Base-by-base conservation (phyloP, 768 basidiomycete genomes). In the Leucocoprinus sp. region DNA sequence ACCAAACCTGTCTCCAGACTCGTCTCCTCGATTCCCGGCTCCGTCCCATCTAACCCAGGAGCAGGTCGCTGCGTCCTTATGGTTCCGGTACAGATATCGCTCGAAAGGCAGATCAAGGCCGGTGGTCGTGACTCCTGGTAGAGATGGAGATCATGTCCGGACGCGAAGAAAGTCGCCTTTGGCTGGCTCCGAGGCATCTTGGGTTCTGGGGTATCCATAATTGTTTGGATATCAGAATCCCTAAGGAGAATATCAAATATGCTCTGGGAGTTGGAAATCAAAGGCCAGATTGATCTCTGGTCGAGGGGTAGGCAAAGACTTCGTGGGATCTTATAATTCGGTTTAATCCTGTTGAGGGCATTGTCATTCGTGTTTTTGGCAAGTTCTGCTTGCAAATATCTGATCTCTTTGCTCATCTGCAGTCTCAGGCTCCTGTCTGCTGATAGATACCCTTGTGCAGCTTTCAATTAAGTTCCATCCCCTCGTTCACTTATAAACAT, bases 71-170 rank as follows among this genome's bases (percentile, higher is more conserved):
- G 45, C 45, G n/a, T 47, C 45, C 2, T 22, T 47, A 3, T 8
- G 33, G 29, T 47, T 47, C 38, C 45, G 45, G 12, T 40, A 33
- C 12, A 37, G 45, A n/a, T 23, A 47, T 26, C 45, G 45, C 24
- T 23, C 38, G 23, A 47, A 40, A 29, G 43, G 43, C n/a, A 45
- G 37, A 19, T 37, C 43, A 19, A 18, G 24, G 15, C 43, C 43
- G 19, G 43, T 37, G 43, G 43, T 35, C 15, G 18, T 14, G 1
- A 12, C 26, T 11, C 15, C 18, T 1, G 24, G n/a, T 14, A 19
- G 8, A 27, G 36, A 26, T 14, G 31, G 12, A 2, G 19, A 17
- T 15, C 29, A 18, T 8, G 23, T 33, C 8, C 17, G 19, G 22
- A 34, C 8, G 8, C 31, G 38, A 31, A 47, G 33, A 33, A 28